Percentiles rank a stretch among this genome's conserved stretches.
These are phyloP conservation scores for Globisporangium viniferum DNA, from an alignment of 352 stramenopile genomes.

Conservation along the genomic window DNA sequence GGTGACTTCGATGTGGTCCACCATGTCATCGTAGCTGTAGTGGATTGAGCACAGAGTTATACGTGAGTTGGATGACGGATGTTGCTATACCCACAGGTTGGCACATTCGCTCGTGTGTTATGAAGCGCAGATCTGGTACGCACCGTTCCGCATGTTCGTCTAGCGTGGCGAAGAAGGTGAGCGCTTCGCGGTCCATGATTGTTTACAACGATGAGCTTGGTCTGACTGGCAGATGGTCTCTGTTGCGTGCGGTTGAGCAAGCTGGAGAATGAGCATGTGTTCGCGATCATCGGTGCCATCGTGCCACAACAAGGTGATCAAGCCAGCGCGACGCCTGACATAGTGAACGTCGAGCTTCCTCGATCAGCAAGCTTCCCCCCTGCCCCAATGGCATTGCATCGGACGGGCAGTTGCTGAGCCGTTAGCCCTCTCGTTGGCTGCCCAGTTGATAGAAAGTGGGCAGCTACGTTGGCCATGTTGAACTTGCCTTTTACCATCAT, in stretches of 20 bases:
- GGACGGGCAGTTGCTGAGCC: background rate
- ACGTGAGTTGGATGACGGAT: background rate
- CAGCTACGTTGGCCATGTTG: background rate
- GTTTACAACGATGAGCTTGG: background rate
- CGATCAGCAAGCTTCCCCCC: background rate
- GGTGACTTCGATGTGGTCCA: conserved; percentile 98
- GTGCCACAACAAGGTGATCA: background rate
- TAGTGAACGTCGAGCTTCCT: background rate
- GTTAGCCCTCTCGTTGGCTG: background rate
- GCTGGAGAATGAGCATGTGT: background rate
- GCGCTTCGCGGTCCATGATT: conserved; percentile 74
- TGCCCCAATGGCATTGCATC: background rate
- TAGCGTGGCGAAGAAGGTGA: conserved; percentile 82
- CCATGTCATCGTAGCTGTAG: conserved; percentile 89
- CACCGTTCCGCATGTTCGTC: conserved; percentile 81
- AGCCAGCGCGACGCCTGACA: background rate
- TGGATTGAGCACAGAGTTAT: background rate
- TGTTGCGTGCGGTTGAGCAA: background rate
- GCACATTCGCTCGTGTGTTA: no score
- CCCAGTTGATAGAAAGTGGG: background rate
- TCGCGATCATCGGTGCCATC: background rate
- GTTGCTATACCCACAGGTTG: background rate
- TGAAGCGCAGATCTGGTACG: conserved; percentile 6
- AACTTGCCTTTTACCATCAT: conserved; percentile 4
- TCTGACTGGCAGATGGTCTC: background rate